Base-by-base conservation (phyloP, 352 stramenopile genomes). In the Poterioochromonas sp. region DNA sequence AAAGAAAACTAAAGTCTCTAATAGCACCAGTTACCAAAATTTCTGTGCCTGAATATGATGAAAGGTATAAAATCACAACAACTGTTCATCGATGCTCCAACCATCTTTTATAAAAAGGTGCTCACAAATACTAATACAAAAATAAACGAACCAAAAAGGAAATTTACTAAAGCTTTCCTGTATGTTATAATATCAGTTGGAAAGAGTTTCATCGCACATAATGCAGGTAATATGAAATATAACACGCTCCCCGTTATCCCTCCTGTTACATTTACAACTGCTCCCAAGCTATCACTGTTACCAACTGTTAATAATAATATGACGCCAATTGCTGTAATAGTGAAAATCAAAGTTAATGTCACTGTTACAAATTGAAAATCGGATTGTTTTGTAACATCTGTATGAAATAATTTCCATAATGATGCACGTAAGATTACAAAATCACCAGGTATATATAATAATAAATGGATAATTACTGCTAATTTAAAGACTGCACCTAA, bases 381-480 rank as follows among this genome's bases (percentile, higher is more conserved):
- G 18, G 63, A 73, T 51, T 32, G 20, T 1, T 73, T 44, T 29
- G 63, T 32, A 2, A 44, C 37, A 51, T 41, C 29, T 73, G 37
- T 51, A 11, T 32, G 5, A 44, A 73, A 51, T 22, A 73, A 32
- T 32, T 73, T 73, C 63, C 8, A 43, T 18, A 76, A 15, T 12
- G 29, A 18, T 26, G 39, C 12, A 58, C 69, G 69, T 35, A 76
- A 68, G 40, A 76, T 76, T 43, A 76, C 39, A 29, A 76, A 76
- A 43, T 76, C 44, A 40, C 39, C 69, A n/a, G 43, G 69, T 8
- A 76, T 63, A 43, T 76, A 76, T 3, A 76, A 34, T 1, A 76
- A 11, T 18, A 76, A 35, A 63, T 76, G 69, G n/a, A 60, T 40
- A 40, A 76, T 43, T 41, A 76, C 2, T n/a, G 34, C 44, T 22